Evolutionary conservation across 257 asterid species (phyloP).

Genomic region (Coffea eugenioides): DNA sequence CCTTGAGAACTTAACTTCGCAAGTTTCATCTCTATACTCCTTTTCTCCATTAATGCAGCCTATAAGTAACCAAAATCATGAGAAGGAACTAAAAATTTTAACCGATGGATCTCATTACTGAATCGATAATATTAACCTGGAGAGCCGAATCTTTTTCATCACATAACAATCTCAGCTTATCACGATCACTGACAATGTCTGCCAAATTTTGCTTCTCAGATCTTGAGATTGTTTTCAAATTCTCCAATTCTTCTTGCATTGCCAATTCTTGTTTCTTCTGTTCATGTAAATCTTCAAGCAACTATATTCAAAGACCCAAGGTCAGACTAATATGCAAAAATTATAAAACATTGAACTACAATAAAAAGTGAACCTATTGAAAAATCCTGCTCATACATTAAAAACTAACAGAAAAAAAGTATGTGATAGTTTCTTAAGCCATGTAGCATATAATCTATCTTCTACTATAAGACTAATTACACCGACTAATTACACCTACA

Average conservation of each 20-base stretch:
- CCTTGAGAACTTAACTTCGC: constrained; percentile 67
- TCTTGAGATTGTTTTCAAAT: constrained; percentile 50
- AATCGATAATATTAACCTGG: constrained; percentile 51
- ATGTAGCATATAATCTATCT: not conserved
- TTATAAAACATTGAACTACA: not conserved
- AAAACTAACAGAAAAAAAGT: not conserved
- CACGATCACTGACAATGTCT: constrained; percentile 62
- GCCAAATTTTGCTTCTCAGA: constrained; percentile 70
- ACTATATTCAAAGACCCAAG: constrained; percentile 40
- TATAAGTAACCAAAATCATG: constrained; percentile 31
- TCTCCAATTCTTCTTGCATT: constrained; percentile 65
- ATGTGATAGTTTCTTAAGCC: not conserved
- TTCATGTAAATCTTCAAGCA: constrained; percentile 71
- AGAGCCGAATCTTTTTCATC: constrained; percentile 74
- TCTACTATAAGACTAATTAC: not conserved
- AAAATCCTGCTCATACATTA: not conserved
- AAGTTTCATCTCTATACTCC: constrained; percentile 56
- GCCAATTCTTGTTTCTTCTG: constrained; percentile 60
- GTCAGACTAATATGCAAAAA: not conserved
- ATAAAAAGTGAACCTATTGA: not conserved
- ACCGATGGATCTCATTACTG: constrained; percentile 2
- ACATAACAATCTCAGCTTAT: constrained; percentile 55
- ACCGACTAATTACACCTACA: not conserved
- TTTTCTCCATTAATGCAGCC: constrained; percentile 77
- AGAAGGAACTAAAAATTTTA: constrained; percentile 21